Percentiles rank a stretch among this genome's conserved stretches.
phyloP scores from a whole-genome alignment of 495 filamentous ascomycete genomes.

The Aspergillus asperescens region DNA sequence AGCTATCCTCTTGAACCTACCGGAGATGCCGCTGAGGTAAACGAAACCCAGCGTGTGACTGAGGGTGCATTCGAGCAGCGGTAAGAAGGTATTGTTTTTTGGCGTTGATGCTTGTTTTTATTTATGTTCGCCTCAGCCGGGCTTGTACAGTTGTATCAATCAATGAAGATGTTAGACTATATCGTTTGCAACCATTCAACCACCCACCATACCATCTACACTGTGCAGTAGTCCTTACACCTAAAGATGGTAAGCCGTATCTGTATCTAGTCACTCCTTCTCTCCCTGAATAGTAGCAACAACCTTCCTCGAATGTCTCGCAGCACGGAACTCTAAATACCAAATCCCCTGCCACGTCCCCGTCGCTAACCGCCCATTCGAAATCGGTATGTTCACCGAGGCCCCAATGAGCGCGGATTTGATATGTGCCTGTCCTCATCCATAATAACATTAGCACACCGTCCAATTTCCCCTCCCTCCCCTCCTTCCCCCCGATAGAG shows the following conservation, averaged over 20 bases:
- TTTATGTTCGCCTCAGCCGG: conserved; percentile 16
- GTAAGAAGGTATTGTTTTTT: conserved; percentile 37
- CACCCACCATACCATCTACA: too few relatives aligned
- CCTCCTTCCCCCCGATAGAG: too few relatives aligned
- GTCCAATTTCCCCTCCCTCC: too few relatives aligned
- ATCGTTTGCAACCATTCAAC: not conserved
- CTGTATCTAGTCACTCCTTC: conserved; percentile 51
- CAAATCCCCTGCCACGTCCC: conserved; percentile 82
- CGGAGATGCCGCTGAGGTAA: conserved; percentile 47
- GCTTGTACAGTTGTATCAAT: conserved; percentile 25
- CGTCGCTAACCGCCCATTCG: conserved; percentile 68
- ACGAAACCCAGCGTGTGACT: conserved; percentile 50
- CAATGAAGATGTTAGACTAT: conserved; percentile 23
- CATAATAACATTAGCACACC: conserved; percentile 4
- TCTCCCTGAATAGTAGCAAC: conserved; percentile 95
- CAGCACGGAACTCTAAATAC: conserved; percentile 84
- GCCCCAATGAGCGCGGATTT: conserved; percentile 87
- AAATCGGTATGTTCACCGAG: conserved; percentile 83
- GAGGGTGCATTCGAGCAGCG: conserved; percentile 47
- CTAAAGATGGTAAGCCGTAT: conserved; percentile 9
- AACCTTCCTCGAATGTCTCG: conserved; percentile 69
- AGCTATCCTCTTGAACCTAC: conserved; percentile 65
- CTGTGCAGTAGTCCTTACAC: too few relatives aligned
- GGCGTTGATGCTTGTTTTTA: conserved; percentile 41
- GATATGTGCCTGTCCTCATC: conserved; percentile 64